A percentile compares a stretch with the other conserved stretches of the same genome.
phyloP scores from a whole-genome alignment of 2,329 filamentous ascomycete species.

The Cordyceps tenuipes region DNA sequence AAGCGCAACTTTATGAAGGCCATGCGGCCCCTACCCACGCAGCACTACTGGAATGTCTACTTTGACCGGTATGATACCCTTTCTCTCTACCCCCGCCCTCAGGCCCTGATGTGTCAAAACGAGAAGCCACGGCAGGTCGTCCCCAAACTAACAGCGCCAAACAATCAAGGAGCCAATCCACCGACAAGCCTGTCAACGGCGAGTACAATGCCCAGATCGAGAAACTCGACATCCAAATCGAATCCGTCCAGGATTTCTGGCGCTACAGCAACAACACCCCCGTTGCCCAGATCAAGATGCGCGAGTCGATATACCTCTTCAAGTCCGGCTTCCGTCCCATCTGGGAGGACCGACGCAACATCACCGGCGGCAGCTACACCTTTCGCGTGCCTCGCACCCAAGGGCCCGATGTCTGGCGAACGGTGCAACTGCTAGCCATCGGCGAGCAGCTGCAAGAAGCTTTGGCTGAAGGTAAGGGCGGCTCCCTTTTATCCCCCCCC shows the following conservation, averaged over 20 bases:
- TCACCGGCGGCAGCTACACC: conserved; percentile 81
- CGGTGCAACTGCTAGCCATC: conserved; percentile 72
- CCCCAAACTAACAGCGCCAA: too few species aligned
- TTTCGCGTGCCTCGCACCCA: conserved; percentile 77
- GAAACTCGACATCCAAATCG: conserved; percentile 57
- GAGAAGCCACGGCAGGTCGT: neutral
- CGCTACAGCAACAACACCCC: conserved; percentile 75
- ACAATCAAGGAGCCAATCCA: conserved; percentile 26
- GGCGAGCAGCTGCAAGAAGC: conserved; percentile 71
- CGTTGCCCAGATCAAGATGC: conserved; percentile 65
- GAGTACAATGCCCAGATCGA: conserved; percentile 50
- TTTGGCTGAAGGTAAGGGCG: conserved; percentile 61
- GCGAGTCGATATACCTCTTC: conserved; percentile 72
- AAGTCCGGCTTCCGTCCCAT: conserved; percentile 68
- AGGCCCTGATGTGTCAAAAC: too few species aligned
- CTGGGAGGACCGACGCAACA: conserved; percentile 82
- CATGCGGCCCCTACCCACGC: conserved; percentile 63
- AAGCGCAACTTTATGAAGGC: conserved; percentile 77
- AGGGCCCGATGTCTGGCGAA: conserved; percentile 70
- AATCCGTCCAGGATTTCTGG: conserved; percentile 80
- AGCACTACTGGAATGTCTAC: conserved; percentile 72
- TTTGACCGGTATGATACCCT: conserved; percentile 45
- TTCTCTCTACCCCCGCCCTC: neutral
- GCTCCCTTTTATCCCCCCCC: neutral
- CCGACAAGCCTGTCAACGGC: conserved; percentile 34